Evolutionary conservation across 202 grass and related monocot genomes (phyloP).

Genomic region (Eragrostis tef): DNA sequence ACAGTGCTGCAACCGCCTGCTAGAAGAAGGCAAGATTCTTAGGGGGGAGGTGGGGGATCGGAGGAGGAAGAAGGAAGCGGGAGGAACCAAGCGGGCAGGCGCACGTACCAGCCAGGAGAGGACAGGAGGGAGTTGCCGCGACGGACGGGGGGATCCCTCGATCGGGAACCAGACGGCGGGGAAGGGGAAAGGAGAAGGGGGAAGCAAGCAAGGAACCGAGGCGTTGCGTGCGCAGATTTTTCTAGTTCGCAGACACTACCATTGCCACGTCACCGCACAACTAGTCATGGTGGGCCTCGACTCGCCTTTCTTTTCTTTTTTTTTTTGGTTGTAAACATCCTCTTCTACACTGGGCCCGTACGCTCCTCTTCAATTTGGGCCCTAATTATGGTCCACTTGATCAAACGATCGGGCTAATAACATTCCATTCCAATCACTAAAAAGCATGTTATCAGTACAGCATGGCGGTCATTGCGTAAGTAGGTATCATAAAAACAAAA

Average conservation of each 20-base stretch:
- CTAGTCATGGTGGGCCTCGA: too few relatives aligned
- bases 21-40: background rate
- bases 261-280: background rate
- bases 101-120: background rate
- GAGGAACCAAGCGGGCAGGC: background rate
- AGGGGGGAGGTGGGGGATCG: too few relatives aligned
- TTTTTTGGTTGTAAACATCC: too few relatives aligned
- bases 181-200: background rate
- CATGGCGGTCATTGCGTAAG: too few relatives aligned
- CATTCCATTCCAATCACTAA: too few relatives aligned
- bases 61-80: background rate
- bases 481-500: too few relatives aligned
- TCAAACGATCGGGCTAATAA: background rate
- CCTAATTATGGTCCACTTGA: background rate
- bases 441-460: too few relatives aligned
- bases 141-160: background rate
- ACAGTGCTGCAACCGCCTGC: background rate
- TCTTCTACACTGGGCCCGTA: background rate
- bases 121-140: background rate
- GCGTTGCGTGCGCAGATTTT: constrained; percentile 1
- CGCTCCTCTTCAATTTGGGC: background rate
- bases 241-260: background rate
- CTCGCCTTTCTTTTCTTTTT: too few relatives aligned
- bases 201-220: background rate
- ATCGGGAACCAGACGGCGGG: background rate